Evolutionary conservation across 2,329 filamentous ascomycete species (phyloP).

Genomic region (Magnaporthiopsis rhizophila): DNA sequence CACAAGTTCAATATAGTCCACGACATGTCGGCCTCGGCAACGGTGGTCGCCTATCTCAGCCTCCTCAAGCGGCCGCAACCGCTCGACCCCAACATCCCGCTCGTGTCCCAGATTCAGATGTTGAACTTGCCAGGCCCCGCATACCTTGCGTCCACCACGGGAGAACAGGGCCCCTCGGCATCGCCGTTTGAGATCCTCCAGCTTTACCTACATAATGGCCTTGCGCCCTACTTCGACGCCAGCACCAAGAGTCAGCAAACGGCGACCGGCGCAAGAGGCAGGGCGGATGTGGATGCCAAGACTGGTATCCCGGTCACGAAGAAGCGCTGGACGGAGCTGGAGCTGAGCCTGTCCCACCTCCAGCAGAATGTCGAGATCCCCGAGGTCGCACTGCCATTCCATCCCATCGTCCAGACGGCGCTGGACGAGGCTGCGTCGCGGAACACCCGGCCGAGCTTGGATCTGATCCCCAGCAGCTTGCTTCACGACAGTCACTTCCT

Average conservation of each 20-base stretch:
- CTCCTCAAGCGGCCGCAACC: conserved; percentile 84
- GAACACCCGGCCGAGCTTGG: conserved; percentile 62
- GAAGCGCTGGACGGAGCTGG: conserved; percentile 91
- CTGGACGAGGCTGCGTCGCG: conserved; percentile 67
- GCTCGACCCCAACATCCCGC: conserved; percentile 73
- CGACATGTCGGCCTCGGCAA: conserved; percentile 71
- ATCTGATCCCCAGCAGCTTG: conserved; percentile 67
- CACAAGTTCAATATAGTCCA: conserved; percentile 75
- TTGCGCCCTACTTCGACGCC: conserved; percentile 96
- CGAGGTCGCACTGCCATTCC: conserved; percentile 77
- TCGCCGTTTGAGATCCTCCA: conserved; percentile 91
- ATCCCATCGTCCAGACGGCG: conserved; percentile 79
- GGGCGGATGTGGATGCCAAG: conserved; percentile 81
- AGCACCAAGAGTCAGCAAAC: conserved; percentile 77
- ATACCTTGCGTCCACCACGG: conserved; percentile 54
- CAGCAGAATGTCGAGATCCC: conserved; percentile 99
- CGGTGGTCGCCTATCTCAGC: conserved; percentile 79
- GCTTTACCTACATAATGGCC: conserved; percentile 80
- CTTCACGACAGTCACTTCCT: conserved; percentile 85
- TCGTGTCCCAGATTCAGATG: conserved; percentile 84
- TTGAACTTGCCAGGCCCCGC: conserved; percentile 83
- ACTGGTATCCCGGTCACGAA: conserved; percentile 95
- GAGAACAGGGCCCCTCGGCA: conserved; percentile 62
- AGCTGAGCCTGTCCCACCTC: conserved; percentile 80
- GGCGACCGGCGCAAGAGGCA: conserved; percentile 56